Conservation (phyloP, 2,329 filamentous ascomycete species). For the Penicillium olsonii region DNA sequence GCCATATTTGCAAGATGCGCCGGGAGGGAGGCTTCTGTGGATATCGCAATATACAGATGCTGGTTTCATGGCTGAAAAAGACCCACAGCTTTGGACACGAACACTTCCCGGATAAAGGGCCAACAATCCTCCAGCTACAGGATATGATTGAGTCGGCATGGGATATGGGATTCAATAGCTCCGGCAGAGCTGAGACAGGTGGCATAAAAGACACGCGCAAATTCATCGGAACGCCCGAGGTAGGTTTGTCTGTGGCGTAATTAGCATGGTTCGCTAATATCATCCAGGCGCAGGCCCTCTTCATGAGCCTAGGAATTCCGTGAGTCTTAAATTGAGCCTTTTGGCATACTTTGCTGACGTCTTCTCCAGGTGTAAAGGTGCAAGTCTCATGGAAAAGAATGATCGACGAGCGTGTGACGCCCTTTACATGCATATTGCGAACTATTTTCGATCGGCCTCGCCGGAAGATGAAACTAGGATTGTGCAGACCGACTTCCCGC, state of each 20-base stretch:
- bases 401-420: conserved; percentile 52
- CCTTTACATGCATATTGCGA: conserved; percentile 68
- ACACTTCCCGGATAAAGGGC: conserved; percentile 62
- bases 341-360: conserved; percentile 12
- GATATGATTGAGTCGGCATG: conserved; percentile 85
- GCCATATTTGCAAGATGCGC: conserved; percentile 80
- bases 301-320: conserved; percentile 68
- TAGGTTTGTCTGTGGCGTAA: conserved; percentile 40
- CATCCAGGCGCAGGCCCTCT: conserved; percentile 72
- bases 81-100: conserved; percentile 59
- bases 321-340: conserved; percentile 41
- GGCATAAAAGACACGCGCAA: conserved; percentile 87
- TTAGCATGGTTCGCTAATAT: conserved; percentile 9
- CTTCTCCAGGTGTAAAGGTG: conserved; percentile 57
- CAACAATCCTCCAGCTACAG: conserved; percentile 79
- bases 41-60: conserved; percentile 92
- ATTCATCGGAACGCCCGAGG: conserved; percentile 92
- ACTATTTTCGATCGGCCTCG: conserved; percentile 67
- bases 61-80: conserved; percentile 74
- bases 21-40: conserved; percentile 90
- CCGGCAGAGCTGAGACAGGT: conserved; percentile 77
- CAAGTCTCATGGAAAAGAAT: conserved; percentile 55
- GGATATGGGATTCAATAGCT: conserved; percentile 78
- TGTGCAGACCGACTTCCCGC: conserved; percentile 70
- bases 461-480: conserved; percentile 59